These are phyloP conservation scores for Cyathus striatus DNA, from an alignment of 768 basidiomycete genomes.

Conservation along the genomic window DNA sequence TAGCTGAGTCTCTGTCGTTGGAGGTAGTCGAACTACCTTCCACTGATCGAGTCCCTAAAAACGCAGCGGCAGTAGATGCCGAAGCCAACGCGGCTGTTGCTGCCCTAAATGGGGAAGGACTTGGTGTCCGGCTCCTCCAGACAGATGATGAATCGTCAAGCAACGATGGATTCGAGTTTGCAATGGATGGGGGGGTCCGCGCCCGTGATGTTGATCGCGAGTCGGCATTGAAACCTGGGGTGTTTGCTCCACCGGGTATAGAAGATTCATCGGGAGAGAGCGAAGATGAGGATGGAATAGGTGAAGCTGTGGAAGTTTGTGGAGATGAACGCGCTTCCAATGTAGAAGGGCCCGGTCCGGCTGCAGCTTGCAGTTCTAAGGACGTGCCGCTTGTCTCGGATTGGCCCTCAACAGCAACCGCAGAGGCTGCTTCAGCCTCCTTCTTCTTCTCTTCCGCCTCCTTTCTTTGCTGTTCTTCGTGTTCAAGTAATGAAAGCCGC, in stretches of 20 bases:
- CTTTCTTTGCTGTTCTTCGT: conserved; percentile 87
- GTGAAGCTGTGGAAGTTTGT: conserved; percentile 6
- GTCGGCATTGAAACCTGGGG: conserved; percentile 17
- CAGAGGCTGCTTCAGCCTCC: conserved; percentile 33
- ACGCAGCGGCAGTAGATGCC: conserved; percentile 40
- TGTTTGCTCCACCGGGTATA: conserved; percentile 12
- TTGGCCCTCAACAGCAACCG: conserved; percentile 24
- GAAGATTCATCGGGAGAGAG: conserved; percentile 19
- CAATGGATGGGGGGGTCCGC: conserved; percentile 27
- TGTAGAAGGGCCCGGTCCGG: conserved; percentile 28
- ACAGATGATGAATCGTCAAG: conserved; percentile 23
- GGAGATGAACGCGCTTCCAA: conserved; percentile 19
- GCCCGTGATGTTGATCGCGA: conserved; percentile 30
- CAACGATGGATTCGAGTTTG: conserved; percentile 15
- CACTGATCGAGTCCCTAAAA: conserved; percentile 18
- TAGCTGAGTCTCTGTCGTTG: too few species aligned
- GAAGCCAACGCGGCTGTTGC: conserved; percentile 39
- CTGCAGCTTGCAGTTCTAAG: conserved; percentile 13
- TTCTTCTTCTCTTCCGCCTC: conserved; percentile 67
- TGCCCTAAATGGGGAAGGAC: conserved; percentile 38
- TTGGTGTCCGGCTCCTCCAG: conserved; percentile 25
- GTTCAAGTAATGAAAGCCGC: conserved; percentile 89
- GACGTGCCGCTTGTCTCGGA: conserved; percentile 4
- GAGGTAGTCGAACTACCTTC: neutral
- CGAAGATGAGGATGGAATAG: conserved; percentile 17